A percentile compares a stretch with the other conserved stretches of the same genome.
These are phyloP conservation scores for Aureobasidium zeae DNA, from an alignment of 2,329 filamentous ascomycete species.

Conservation along the genomic window DNA sequence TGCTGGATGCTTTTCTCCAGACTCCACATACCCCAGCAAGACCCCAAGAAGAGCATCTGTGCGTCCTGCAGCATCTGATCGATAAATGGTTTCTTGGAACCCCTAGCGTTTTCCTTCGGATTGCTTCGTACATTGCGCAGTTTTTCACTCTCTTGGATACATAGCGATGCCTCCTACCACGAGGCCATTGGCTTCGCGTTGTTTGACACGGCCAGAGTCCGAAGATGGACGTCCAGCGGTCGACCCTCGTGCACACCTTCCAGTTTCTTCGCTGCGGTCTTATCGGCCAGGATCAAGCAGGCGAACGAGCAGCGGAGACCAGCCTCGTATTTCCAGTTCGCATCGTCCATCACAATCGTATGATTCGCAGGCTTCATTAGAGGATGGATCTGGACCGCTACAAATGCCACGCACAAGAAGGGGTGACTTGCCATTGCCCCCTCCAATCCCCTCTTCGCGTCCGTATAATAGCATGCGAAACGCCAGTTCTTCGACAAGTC, in stretches of 20 bases:
- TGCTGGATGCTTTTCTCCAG: not conserved
- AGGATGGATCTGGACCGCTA: conserved; percentile 11
- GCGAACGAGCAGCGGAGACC: conserved; percentile 8
- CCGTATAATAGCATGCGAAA: conserved; percentile 21
- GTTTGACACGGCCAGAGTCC: conserved; percentile 1
- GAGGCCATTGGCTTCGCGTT: conserved; percentile 7
- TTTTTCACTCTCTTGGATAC: too few species aligned
- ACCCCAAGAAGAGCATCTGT: too few species aligned
- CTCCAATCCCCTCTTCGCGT: conserved; percentile 15
- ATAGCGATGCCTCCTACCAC: conserved; percentile 1
- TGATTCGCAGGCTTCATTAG: conserved; percentile 8
- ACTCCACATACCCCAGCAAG: conserved; percentile 8
- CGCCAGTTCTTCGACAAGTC: conserved; percentile 23
- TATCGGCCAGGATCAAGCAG: conserved; percentile 19
- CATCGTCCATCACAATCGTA: conserved; percentile 7
- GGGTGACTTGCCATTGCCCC: conserved; percentile 16
- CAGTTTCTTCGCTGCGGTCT: conserved; percentile 28
- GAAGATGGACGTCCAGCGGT: conserved; percentile 29
- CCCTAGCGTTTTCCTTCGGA: too few species aligned
- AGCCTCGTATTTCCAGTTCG: conserved; percentile 5
- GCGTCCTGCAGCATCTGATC: too few species aligned
- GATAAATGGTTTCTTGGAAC: too few species aligned
- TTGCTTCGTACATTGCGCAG: too few species aligned
- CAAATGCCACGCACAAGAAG: conserved; percentile 17
- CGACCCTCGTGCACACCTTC: conserved; percentile 27